Base-by-base conservation (phyloP, 352 stramenopile species). In the Pythium angustatum region DNA sequence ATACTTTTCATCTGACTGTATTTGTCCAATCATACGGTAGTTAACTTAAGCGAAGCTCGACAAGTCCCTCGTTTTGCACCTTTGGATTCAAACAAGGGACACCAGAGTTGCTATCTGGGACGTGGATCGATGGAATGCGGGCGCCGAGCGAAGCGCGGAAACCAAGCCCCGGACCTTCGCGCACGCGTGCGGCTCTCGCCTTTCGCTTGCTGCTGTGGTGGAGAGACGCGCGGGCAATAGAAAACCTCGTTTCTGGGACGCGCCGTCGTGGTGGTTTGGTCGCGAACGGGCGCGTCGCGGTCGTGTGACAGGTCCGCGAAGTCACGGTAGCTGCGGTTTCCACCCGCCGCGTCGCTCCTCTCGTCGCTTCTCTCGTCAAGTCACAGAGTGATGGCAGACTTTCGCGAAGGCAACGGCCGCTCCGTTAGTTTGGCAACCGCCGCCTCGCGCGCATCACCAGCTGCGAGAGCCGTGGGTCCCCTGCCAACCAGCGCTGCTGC, bases 261-360 rank as follows among this genome's bases (percentile, higher is more conserved):
- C 58, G 58, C 4, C 45, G 41, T 54, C 40, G 30, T n/a, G 9
- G 14, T 14, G 34, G n/a, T 62, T 30, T 21, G 10, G 27, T 40
- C 41, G 38, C 36, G 5, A 54, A 62, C 41, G 43, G 41, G 33
- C 55, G 41, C 43, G 55, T 62, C 8, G 41, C n/a, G 27, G 15
- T 8, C 27, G 27, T 62, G 55, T 54, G 55, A 54, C 43, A 62
- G 55, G 55, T 54, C 30, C 5, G 19, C 21, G 30, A 51, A 50
- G 11, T 31, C 3, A n/a, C n/a, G n/a, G n/a, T n/a, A n/a, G 11
- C 5, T 15, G 9, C 21, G 38, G 11, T 22, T 0, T 55, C 21
- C 15, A 22, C 21, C 19, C 31, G 49, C 49, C 49, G 31, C 53
- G 53, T 61, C 53, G 52, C 52, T 22, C 11, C 15, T 22, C 12